phyloP scores from a whole-genome alignment of 768 basidiomycete species.

The Tulasnella sp. region DNA sequence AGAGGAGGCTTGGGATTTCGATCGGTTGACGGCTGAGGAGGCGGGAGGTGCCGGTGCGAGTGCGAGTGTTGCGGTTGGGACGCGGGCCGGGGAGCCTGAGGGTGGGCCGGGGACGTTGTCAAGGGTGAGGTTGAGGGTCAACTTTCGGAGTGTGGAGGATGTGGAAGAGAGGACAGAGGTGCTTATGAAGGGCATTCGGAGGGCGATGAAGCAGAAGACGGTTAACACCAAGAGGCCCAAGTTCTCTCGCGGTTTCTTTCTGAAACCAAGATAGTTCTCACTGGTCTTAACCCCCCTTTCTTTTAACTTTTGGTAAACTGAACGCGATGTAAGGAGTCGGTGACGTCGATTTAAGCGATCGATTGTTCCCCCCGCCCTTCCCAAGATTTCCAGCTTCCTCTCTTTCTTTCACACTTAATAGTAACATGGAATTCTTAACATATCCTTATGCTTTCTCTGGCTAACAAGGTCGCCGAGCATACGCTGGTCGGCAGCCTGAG shows the following conservation, averaged over 20 bases:
- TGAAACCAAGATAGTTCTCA: neutral
- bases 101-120: neutral
- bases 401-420: too few species aligned
- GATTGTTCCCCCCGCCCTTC: too few species aligned
- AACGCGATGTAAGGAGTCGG: neutral
- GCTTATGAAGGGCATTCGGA: neutral
- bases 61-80: too few species aligned
- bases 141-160: neutral
- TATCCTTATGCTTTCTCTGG: too few species aligned
- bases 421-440: too few species aligned
- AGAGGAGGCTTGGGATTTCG: slow-evolving; percentile 5
- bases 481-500: too few species aligned
- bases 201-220: neutral
- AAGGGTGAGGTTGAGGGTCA: neutral
- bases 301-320: neutral
- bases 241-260: neutral
- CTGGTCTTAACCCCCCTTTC: too few species aligned
- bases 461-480: too few species aligned
- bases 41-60: too few species aligned
- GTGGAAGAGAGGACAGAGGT: slow-evolving; percentile 2
- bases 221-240: neutral
- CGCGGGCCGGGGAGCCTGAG: neutral
- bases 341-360: too few species aligned
- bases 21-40: neutral
- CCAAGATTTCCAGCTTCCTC: too few species aligned